Evolutionary conservation across 768 basidiomycete species (phyloP).

Genomic region (Hygrophoropsis aurantiaca): DNA sequence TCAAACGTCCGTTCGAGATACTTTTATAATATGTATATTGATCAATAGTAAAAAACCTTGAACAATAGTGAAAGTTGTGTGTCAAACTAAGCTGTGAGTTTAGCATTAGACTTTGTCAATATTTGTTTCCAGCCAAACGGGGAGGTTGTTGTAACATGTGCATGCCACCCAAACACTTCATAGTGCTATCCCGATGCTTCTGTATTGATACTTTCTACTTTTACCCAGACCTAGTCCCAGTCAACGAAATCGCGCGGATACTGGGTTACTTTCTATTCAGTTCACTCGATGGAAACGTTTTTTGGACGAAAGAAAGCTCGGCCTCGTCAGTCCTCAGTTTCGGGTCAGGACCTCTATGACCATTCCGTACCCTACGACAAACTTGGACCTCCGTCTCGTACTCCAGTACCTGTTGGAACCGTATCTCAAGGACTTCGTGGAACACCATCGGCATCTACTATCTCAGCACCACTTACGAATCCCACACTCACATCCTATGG

Average conservation of each 20-base stretch:
- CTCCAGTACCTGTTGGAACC: conserved; percentile 58
- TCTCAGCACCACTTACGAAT: conserved; percentile 84
- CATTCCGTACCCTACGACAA: conserved; percentile 74
- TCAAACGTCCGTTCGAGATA: no score
- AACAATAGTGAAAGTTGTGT: no score
- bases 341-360: conserved; percentile 60
- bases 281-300: conserved; percentile 54
- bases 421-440: conserved; percentile 56
- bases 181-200: no score
- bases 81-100: background rate
- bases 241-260: background rate
- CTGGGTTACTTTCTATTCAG: background rate
- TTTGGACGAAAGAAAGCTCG: conserved; percentile 63
- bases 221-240: no score
- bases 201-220: no score
- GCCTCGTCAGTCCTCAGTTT: conserved; percentile 63
- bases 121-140: background rate
- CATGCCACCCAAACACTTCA: no score
- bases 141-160: no score
- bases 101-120: background rate
- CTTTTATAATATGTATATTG: no score
- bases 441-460: conserved; percentile 30
- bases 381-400: conserved; percentile 52
- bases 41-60: no score
- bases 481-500: conserved; percentile 73